Evolutionary conservation across 2,329 filamentous ascomycete species (phyloP).

Genomic region (Dothideomycetes sp.): DNA sequence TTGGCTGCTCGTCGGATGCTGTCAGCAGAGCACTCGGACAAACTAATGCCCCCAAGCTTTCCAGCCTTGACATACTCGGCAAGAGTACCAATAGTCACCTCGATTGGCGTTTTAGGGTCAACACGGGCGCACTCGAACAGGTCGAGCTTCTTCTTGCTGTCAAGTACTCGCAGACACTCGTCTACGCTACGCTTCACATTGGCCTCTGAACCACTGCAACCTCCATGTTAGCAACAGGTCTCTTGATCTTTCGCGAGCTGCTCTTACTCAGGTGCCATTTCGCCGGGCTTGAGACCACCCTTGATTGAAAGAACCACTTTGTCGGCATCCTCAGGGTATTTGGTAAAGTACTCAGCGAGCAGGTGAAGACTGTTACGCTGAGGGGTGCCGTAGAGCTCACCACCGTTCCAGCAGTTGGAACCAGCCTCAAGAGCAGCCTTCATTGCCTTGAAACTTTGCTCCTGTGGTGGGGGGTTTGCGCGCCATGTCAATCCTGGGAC

Average conservation of each 20-base stretch:
- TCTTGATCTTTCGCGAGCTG: not conserved
- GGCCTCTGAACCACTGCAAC: slow-evolving; percentile 22
- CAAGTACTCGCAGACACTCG: slow-evolving; percentile 32
- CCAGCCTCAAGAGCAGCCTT: slow-evolving; percentile 29
- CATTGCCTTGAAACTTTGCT: slow-evolving; percentile 34
- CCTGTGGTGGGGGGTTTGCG: slow-evolving; percentile 23
- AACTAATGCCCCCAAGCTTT: slow-evolving; percentile 34
- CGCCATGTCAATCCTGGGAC: slow-evolving; percentile 35
- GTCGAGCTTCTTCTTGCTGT: slow-evolving; percentile 37
- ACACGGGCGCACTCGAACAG: slow-evolving; percentile 37
- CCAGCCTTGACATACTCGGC: slow-evolving; percentile 24
- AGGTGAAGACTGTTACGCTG: slow-evolving; percentile 37
- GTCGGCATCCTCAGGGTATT: slow-evolving; percentile 38
- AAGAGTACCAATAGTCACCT: slow-evolving; percentile 32
- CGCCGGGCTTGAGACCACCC: slow-evolving; percentile 27
- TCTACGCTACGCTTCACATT: slow-evolving; percentile 34
- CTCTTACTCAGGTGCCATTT: slow-evolving; percentile 21
- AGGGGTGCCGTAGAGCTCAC: slow-evolving; percentile 36
- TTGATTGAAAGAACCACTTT: slow-evolving; percentile 44
- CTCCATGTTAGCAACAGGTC: not conserved
- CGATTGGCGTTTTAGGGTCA: slow-evolving; percentile 30
- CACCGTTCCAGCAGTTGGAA: slow-evolving; percentile 40
- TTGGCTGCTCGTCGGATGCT: slow-evolving; percentile 38
- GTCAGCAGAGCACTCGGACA: slow-evolving; percentile 34
- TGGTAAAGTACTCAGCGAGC: slow-evolving; percentile 39